phyloP scores from a whole-genome alignment of 345 rosid genomes.

The Hypericum perforatum region DNA sequence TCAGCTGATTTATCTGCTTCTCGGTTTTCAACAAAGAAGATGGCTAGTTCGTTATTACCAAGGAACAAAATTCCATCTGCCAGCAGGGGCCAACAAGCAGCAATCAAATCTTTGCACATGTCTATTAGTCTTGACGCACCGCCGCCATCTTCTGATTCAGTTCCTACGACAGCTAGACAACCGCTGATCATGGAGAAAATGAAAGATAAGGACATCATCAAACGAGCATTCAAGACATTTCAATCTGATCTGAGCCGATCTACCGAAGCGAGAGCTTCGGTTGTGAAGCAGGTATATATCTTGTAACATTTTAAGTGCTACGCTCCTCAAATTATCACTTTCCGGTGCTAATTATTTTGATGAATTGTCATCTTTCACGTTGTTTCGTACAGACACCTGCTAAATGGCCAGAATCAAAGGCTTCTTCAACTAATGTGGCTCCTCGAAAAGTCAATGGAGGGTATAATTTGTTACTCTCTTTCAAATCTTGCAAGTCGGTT shows the following conservation, averaged over 20 bases:
- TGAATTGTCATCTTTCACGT: slow-evolving; percentile 1
- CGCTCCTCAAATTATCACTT: too few species aligned
- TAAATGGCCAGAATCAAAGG: slow-evolving; percentile 27
- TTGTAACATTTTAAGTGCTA: neutral
- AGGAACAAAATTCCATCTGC: slow-evolving; percentile 27
- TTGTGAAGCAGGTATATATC: slow-evolving; percentile 42
- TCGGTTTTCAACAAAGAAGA: slow-evolving; percentile 29
- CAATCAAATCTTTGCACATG: slow-evolving; percentile 66
- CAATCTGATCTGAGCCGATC: slow-evolving; percentile 43
- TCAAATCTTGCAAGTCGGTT: slow-evolving; percentile 12
- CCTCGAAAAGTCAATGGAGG: slow-evolving; percentile 47
- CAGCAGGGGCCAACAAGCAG: slow-evolving; percentile 40
- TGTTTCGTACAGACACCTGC: slow-evolving; percentile 30
- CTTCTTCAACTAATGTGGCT: slow-evolving; percentile 27
- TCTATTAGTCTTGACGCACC: slow-evolving; percentile 44
- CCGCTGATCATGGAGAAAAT: slow-evolving; percentile 79
- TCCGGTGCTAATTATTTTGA: too few species aligned
- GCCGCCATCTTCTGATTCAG: slow-evolving; percentile 24
- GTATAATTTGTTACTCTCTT: slow-evolving; percentile 29
- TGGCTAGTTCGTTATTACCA: slow-evolving; percentile 18
- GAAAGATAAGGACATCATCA: slow-evolving; percentile 94
- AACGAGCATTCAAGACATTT: slow-evolving; percentile 73
- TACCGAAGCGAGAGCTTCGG: slow-evolving; percentile 29
- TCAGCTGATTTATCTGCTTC: slow-evolving; percentile 27
- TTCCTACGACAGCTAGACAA: slow-evolving; percentile 38